phyloP scores from a whole-genome alignment of 1,284 basidiomycete species.

The Boletus holoroseus region DNA sequence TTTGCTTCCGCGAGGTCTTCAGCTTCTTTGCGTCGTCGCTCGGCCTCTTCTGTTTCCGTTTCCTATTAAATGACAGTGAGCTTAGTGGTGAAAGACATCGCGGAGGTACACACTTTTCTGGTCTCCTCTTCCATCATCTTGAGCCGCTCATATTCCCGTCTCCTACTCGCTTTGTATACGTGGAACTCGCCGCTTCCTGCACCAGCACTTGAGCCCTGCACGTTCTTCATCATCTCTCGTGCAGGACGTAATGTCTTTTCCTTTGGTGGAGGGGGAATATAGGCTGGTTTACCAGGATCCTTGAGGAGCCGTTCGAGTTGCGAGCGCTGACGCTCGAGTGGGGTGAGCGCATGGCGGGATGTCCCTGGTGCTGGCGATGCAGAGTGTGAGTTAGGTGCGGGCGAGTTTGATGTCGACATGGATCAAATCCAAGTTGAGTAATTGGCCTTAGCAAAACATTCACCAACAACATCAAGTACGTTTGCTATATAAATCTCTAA shows the following conservation, averaged over 20 bases:
- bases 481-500: conserved; percentile 14
- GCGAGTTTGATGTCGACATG: conserved; percentile 31
- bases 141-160: conserved; percentile 92
- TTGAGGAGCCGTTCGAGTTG: conserved; percentile 84
- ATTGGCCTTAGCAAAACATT: conserved; percentile 16
- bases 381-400: conserved; percentile 29
- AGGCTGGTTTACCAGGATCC: conserved; percentile 77
- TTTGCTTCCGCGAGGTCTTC: conserved; percentile 62
- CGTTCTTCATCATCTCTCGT: conserved; percentile 98
- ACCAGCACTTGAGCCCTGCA: conserved; percentile 89
- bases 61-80: conserved; percentile 20
- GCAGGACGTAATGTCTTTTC: conserved; percentile 76
- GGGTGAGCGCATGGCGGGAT: conserved; percentile 62
- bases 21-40: conserved; percentile 29
- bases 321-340: conserved; percentile 66
- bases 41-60: conserved; percentile 28
- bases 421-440: conserved; percentile 6
- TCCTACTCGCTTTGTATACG: conserved; percentile 93
- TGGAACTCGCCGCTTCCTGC: conserved; percentile 96
- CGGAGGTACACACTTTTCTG: conserved; percentile 53
- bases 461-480: conserved; percentile 17
- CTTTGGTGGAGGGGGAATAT: conserved; percentile 68
- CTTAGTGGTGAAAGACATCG: neutral
- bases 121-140: conserved; percentile 85
- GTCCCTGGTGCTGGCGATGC: conserved; percentile 31